A percentile compares a stretch with the other conserved stretches of the same genome.
phyloP scores from a whole-genome alignment of 108 stramenopile species.

The Skeletonema costatum region DNA sequence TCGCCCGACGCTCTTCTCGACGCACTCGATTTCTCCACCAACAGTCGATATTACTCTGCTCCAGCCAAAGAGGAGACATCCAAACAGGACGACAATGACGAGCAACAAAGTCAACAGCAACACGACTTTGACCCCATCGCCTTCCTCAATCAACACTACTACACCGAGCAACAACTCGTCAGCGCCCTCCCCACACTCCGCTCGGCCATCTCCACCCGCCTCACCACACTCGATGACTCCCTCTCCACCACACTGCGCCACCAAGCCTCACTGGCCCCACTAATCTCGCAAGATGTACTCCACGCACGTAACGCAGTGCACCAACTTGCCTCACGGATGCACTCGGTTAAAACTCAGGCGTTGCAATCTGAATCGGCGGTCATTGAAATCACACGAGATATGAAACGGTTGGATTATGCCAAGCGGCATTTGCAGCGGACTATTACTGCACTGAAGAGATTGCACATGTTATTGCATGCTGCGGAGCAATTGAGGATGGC shows the following conservation, averaged over 20 bases:
- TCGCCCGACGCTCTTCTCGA: neutral
- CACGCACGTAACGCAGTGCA: constrained; percentile 70
- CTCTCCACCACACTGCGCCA: constrained; percentile 75
- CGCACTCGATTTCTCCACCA: constrained; percentile 1
- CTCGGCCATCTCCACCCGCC: constrained; percentile 66
- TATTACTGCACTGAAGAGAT: constrained; percentile 95
- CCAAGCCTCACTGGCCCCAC: constrained; percentile 68
- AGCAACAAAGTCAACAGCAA: neutral
- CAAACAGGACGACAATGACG: neutral
- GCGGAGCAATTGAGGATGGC: constrained; percentile 89
- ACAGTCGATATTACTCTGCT: neutral
- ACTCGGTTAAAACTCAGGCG: constrained; percentile 70
- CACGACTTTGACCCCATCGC: constrained; percentile 68
- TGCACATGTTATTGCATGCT: constrained; percentile 98
- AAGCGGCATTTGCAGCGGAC: constrained; percentile 96
- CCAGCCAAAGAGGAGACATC: neutral
- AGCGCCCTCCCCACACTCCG: constrained; percentile 69
- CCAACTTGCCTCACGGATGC: constrained; percentile 60
- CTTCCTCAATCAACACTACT: constrained; percentile 80
- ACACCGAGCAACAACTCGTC: constrained; percentile 66
- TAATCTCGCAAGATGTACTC: constrained; percentile 67
- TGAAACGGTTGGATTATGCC: constrained; percentile 96
- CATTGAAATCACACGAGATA: constrained; percentile 89
- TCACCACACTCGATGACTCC: constrained; percentile 71
- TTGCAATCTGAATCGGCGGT: constrained; percentile 77